Base-by-base conservation (phyloP, 495 filamentous ascomycete genomes). In the Xylaria acuta region DNA sequence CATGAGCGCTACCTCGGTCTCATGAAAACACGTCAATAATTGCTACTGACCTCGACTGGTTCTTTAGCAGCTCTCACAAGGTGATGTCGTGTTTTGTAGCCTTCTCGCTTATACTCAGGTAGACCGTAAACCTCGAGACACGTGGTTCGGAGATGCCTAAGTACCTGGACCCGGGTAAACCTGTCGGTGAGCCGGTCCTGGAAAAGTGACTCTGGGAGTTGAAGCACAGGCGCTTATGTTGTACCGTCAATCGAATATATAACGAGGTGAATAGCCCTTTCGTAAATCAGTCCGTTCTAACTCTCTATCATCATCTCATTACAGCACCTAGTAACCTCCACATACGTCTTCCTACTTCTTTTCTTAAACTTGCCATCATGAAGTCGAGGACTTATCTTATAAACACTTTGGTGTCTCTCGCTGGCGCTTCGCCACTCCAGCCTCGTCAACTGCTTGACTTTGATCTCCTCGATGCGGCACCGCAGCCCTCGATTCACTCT, bases 391-490 rank as follows among this genome's bases (percentile, higher is more conserved):
- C 65, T 53, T 40, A 47, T 54, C n/a, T 65, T 8, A 18, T 71
- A 25, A 70, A 64, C 27, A 54, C 72, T 16, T 49, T 77, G 0
- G 54, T 69, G 63, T 65, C 69, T 64, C 38, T 73, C n/a, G 58
- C 65, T 20, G 64, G 67, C 1, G 72, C 76, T 32, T 72, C 69
- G 14, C 67, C 70, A 20, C 69, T 74, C 18, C 68, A 73, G 30
- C 76, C 69, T 22, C 74, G 76, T 25, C 76, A 77, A 54, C 67
- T 68, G 7, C 69, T 77, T 30, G 64, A 77, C n/a, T 75, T 71
- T 14, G 75, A 66, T 12, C 49, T 74, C 1, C 72, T 72, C 22
- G 58, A 71, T 59, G 34, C 72, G 3, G 72, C 69, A 14, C 76
- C 76, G 25, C 43, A 41, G 11, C 74, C 70, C 16, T 72, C 74